Base-by-base conservation (phyloP, 208 protist genomes). In the Leishmania major region DNA sequence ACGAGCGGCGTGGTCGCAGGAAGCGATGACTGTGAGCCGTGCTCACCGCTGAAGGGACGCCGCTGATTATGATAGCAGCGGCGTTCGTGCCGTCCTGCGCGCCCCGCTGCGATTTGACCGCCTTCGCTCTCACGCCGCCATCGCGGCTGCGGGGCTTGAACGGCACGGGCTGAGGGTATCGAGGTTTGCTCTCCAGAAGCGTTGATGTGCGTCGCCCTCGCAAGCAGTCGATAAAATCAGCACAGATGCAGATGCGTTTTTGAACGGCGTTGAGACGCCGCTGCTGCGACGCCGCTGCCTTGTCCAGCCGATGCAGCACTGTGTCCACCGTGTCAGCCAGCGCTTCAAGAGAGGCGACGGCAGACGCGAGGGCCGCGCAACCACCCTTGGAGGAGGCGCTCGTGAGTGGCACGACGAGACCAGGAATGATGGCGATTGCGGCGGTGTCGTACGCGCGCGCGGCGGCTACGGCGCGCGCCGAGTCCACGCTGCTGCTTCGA, bases 321-420 rank as follows among this genome's bases (percentile, higher is more conserved):
- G 49, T 73, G 28, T 87, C 84, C 67, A 87, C 75, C 31, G 74
- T 76, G 4, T 43, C 5, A 2, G 51, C 71, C 0, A 90, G 57
- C 60, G 82, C 78, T 31, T 84, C 67, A 28, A 90, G 67, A 8
- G 80, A 47, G 55, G 66, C 74, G 25, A 90, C 47, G 43, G 87
- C 87, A 28, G 80, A 70, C 37, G 75, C 77, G 59, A 87, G 45
- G 7, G 79, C 78, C 0, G 75, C 75, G 37, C 59, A 79, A 37
- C 87, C 81, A 15, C 83, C 87, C 17, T 62, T 77, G 6, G 84
- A 45, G 77, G 82, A 69, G 62, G 73, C 25, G 40, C 77, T 53
- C 25, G 47, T 59, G 75, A 83, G 81, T 3, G 87, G 87, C 22
- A 87, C 87, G 3, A 86, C 81, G 25, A 90, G 66, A n/a, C 81